These are phyloP conservation scores for Lyophyllum decastes DNA, from an alignment of 768 basidiomycete species.

Conservation along the genomic window DNA sequence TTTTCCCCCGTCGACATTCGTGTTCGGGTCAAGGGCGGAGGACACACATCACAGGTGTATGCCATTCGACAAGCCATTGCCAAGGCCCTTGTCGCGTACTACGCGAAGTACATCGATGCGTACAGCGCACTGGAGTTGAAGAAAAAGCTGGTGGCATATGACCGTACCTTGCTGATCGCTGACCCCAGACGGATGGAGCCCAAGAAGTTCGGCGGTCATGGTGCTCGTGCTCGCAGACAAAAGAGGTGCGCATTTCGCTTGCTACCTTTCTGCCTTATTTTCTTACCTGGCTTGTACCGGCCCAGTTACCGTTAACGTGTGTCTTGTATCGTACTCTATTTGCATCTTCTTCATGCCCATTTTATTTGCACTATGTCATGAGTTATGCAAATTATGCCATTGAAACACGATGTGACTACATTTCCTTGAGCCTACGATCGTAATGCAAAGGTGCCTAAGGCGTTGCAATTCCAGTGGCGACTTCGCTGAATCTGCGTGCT, in stretches of 20 bases:
- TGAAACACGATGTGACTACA: not conserved
- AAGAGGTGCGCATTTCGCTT: slow-evolving; percentile 66
- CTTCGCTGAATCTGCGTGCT: no score
- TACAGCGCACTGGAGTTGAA: slow-evolving; percentile 96
- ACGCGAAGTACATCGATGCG: slow-evolving; percentile 98
- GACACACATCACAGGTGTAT: slow-evolving; percentile 98
- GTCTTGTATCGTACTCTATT: slow-evolving; percentile 31
- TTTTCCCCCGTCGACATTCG: slow-evolving; percentile 92
- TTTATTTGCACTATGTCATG: slow-evolving; percentile 35
- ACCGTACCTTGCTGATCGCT: slow-evolving; percentile 86
- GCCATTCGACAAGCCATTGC: slow-evolving; percentile 99
- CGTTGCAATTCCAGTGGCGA: no score
- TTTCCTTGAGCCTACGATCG: not conserved
- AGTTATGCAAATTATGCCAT: slow-evolving; percentile 30
- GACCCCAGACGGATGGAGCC: slow-evolving; percentile 98
- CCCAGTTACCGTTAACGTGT: slow-evolving; percentile 75
- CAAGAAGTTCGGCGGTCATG: slow-evolving; percentile 98
- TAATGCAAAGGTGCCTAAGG: no score
- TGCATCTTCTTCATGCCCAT: slow-evolving; percentile 46
- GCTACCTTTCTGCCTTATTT: not conserved
- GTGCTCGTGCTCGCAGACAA: slow-evolving; percentile 98
- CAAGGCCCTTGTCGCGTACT: slow-evolving; percentile 97
- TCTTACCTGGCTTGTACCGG: slow-evolving; percentile 9
- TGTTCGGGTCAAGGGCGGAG: slow-evolving; percentile 97
- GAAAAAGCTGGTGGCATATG: slow-evolving; percentile 96